Evolutionary conservation across 495 filamentous ascomycete genomes (phyloP), one percentile per base, ranked within the genome.

Genomic region (Bryoglossum gracile): DNA sequence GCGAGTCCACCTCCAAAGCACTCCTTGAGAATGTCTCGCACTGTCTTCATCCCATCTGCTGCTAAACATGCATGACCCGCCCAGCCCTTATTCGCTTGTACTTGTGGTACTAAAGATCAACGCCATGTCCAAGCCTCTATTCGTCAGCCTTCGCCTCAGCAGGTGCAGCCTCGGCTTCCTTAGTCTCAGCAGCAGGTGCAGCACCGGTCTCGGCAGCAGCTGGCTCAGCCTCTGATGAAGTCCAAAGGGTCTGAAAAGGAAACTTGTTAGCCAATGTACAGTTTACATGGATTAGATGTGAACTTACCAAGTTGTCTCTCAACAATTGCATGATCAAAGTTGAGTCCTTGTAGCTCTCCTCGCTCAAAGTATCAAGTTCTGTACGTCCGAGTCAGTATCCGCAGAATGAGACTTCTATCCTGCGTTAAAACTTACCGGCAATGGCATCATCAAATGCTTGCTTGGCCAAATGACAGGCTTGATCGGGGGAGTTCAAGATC

Each of bases 271-370:
- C 14, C 30, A n/a, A n/a, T n/a, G n/a, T n/a, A n/a, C n/a, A n/a
- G n/a, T n/a, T n/a, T n/a, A n/a, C n/a, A n/a, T 25, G 41, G 43
- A 3, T 73, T 54, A 71, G 59, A 46, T 36, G 13, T 10, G 13
- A 25, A 68, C 88, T 62, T 83, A 97, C 92, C 71, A 98, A 69
- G 77, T 98, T 98, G 76, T 98, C 92, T 65, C 92, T 82, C 65
- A 98, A 82, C 52, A 98, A 85, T 74, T 98, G 92, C 92, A 98
- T 98, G 76, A 98, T 98, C 54, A 98, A 81, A 43, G 92, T 98
- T 34, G 91, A 96, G 75, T 98, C 92, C 81, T 97, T 97, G 85
- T 98, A 98, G 82, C 89, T 95, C 80, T 98, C 92, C 80, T 98
- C 92, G 69, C 87, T 94, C 48, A 98, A 75, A 62, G 92, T 97